Evolutionary conservation across 106 monocot species (phyloP).

Genomic region (Narthecium ossifragum): DNA sequence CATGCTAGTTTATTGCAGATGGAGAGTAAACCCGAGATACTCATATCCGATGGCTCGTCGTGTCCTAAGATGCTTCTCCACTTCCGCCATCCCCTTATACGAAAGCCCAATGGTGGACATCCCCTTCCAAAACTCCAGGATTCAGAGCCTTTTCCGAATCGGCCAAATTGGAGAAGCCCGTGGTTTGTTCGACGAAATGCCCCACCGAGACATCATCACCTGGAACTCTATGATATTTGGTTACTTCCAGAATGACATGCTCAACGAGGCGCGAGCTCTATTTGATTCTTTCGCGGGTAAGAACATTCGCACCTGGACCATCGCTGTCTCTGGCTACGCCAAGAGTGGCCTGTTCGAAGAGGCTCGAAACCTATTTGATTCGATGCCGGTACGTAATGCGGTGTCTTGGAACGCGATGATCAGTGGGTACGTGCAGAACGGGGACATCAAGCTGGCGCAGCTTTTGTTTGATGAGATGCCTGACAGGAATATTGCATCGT

Average conservation of each 20-base stretch:
- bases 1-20: too few relatives aligned
- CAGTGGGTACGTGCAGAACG: slow-evolving; percentile 43
- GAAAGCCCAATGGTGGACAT: not conserved
- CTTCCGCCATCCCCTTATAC: not conserved
- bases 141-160: slow-evolving; percentile 17
- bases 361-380: slow-evolving; percentile 46
- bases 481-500: slow-evolving; percentile 32
- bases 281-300: slow-evolving; percentile 24
- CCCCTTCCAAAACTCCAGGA: slow-evolving; percentile 3
- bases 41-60: not conserved
- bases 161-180: slow-evolving; percentile 21
- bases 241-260: slow-evolving; percentile 27
- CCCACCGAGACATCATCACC: slow-evolving; percentile 18
- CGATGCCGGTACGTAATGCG: slow-evolving; percentile 40
- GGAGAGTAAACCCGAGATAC: not conserved
- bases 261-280: slow-evolving; percentile 22
- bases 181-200: slow-evolving; percentile 26
- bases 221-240: slow-evolving; percentile 36
- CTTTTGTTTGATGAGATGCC: slow-evolving; percentile 54
- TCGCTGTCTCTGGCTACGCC: slow-evolving; percentile 38
- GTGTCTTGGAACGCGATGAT: slow-evolving; percentile 77
- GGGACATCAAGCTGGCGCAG: slow-evolving; percentile 23
- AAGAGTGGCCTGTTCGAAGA: slow-evolving; percentile 23
- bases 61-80: not conserved
- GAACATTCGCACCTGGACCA: slow-evolving; percentile 44